A percentile compares a stretch with the other conserved stretches of the same genome.
These are phyloP conservation scores for Calvatia gigantea DNA, from an alignment of 768 basidiomycete species.

Conservation along the genomic window DNA sequence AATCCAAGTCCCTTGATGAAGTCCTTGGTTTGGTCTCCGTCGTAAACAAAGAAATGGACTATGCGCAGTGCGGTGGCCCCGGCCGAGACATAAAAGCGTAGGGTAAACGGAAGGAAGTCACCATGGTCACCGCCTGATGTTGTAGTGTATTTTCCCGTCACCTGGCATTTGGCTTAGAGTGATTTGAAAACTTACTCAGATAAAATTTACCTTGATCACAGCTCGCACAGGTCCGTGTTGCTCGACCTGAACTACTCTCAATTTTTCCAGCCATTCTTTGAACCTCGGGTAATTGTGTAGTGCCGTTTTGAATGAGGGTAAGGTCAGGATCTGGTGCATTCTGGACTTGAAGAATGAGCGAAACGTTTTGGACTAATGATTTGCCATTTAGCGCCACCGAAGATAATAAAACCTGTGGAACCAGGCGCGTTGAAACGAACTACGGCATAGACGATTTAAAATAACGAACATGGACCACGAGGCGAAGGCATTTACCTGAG, in stretches of 20 bases:
- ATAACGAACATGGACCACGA: neutral
- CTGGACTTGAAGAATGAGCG: conserved; percentile 30
- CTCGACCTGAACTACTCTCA: conserved; percentile 28
- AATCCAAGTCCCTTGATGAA: conserved; percentile 36
- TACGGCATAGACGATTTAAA: neutral
- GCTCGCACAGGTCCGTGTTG: conserved; percentile 34
- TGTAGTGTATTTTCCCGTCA: conserved; percentile 30
- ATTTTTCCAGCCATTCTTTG: conserved; percentile 21
- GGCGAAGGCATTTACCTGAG: conserved; percentile 19
- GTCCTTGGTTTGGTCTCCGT: conserved; percentile 33
- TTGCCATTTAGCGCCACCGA: conserved; percentile 26
- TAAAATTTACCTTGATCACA: conserved; percentile 28
- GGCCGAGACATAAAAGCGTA: conserved; percentile 32
- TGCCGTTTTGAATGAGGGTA: conserved; percentile 10
- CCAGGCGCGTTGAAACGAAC: conserved; percentile 30
- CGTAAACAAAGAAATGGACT: conserved; percentile 36
- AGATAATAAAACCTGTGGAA: conserved; percentile 24
- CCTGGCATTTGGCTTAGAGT: conserved; percentile 14
- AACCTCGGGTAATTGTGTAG: conserved; percentile 12
- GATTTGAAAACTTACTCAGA: neutral
- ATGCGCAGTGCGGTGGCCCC: conserved; percentile 28
- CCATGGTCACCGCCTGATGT: conserved; percentile 24
- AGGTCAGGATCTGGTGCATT: conserved; percentile 30
- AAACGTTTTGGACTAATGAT: conserved; percentile 24
- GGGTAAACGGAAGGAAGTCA: conserved; percentile 32